Evolutionary conservation across 768 basidiomycete species (phyloP).

Genomic region (Boletus sp.): DNA sequence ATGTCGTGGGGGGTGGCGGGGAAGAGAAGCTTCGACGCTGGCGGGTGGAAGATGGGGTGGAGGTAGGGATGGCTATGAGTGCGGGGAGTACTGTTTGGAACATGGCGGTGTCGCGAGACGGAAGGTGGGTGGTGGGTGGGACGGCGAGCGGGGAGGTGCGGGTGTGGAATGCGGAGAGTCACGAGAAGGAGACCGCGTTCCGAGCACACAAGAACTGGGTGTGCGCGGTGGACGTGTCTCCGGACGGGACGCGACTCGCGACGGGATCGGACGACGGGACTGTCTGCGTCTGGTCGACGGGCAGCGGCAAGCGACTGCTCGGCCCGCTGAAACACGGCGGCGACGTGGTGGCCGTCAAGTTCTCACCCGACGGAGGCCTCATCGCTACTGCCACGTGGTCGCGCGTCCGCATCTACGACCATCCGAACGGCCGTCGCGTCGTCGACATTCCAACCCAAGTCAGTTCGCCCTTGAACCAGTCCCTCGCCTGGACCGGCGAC

Average conservation of each 20-base stretch:
- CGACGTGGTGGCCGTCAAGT: too few relatives aligned
- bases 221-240: not conserved
- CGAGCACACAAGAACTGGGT: fast-evolving
- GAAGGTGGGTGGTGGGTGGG: not conserved
- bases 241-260: not conserved
- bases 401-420: not conserved
- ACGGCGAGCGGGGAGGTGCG: too few relatives aligned
- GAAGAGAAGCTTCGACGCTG: not conserved
- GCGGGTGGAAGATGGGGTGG: not conserved
- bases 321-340: too few relatives aligned
- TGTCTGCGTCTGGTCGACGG: too few relatives aligned
- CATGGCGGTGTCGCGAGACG: not conserved
- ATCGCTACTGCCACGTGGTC: too few relatives aligned
- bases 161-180: not conserved
- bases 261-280: too few relatives aligned
- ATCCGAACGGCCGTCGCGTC: not conserved
- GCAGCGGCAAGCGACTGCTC: too few relatives aligned
- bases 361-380: too few relatives aligned
- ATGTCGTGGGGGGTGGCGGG: not conserved
- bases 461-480: not conserved
- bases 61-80: not conserved
- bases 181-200: not conserved
- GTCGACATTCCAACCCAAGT: not conserved
- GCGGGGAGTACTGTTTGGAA: not conserved
- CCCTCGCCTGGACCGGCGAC: not conserved